A percentile compares a stretch with the other conserved stretches of the same genome.
Evolutionary conservation across 1,284 basidiomycete species (phyloP).

Genomic region (Melampsora larici-populina): DNA sequence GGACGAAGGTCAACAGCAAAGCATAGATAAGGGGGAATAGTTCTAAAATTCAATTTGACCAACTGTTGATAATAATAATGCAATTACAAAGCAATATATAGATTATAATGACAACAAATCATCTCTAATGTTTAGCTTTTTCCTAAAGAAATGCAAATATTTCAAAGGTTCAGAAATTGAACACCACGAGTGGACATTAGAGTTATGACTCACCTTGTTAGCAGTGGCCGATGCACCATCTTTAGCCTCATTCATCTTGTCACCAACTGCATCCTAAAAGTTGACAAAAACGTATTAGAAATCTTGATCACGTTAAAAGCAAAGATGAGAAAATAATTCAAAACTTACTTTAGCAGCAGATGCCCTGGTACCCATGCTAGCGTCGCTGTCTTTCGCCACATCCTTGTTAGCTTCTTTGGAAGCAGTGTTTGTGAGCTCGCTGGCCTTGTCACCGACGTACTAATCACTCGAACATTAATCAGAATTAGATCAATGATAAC

Average conservation of each 20-base stretch:
- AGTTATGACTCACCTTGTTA: conserved; percentile 14
- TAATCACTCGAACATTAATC: not conserved
- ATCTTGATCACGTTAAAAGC: not conserved
- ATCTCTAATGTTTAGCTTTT: not conserved
- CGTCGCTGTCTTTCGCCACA: conserved; percentile 48
- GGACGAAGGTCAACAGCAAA: too few species aligned
- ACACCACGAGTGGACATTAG: not conserved
- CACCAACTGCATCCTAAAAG: conserved; percentile 42
- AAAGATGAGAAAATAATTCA: not conserved
- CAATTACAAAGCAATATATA: too few species aligned
- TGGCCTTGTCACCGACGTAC: conserved; percentile 48
- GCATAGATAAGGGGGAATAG: too few species aligned
- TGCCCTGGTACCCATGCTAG: conserved; percentile 45
- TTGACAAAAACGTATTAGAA: not conserved
- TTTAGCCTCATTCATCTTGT: conserved; percentile 45
- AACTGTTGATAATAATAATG: too few species aligned
- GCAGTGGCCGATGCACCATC: conserved; percentile 31
- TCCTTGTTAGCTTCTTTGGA: conserved; percentile 50
- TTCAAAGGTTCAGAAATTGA: not conserved
- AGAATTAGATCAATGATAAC: not conserved
- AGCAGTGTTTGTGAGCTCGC: conserved; percentile 38
- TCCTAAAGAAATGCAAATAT: not conserved
- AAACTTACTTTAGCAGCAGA: conserved; percentile 44
- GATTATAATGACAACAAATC: too few species aligned
- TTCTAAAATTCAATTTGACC: too few species aligned